These are phyloP conservation scores for Rhododendron ferrugineum DNA, from an alignment of 148 eudicot genomes.

Conservation along the genomic window DNA sequence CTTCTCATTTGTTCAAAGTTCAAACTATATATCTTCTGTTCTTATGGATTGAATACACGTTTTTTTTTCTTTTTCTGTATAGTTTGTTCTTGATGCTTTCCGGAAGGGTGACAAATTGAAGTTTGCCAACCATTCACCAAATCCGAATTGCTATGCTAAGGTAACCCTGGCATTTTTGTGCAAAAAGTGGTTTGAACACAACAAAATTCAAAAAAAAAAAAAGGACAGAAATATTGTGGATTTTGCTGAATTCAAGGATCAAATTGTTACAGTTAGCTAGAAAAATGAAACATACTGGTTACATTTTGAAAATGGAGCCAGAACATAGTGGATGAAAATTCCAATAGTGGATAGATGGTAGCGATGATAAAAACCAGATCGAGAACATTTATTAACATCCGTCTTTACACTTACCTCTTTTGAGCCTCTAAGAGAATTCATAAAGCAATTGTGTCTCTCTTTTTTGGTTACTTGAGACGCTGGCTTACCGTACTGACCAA, in stretches of 20 bases:
- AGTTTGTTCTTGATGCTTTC: constrained; percentile 98
- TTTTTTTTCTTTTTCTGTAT: constrained; percentile 7
- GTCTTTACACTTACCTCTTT: too few relatives aligned
- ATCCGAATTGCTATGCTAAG: constrained; percentile 96
- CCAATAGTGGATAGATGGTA: not conserved
- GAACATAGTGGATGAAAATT: not conserved
- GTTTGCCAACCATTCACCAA: constrained; percentile 97
- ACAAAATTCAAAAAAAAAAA: too few relatives aligned
- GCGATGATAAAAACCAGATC: too few relatives aligned
- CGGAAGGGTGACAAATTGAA: constrained; percentile 92
- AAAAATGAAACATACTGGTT: not conserved
- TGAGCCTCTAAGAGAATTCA: too few relatives aligned
- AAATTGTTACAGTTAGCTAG: not conserved
- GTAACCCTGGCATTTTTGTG: constrained; percentile 24
- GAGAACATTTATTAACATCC: too few relatives aligned
- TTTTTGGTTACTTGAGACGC: too few relatives aligned
- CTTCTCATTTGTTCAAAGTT: not conserved
- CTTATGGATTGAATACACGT: not conserved
- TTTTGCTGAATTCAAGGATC: not conserved
- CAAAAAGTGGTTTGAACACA: not conserved
- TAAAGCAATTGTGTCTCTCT: too few relatives aligned
- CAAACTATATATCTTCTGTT: not conserved
- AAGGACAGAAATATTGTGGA: not conserved
- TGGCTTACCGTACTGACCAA: too few relatives aligned
- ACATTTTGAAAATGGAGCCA: not conserved